These are phyloP conservation scores for Arabis alpina DNA, from an alignment of 345 rosid genomes.

Conservation along the genomic window DNA sequence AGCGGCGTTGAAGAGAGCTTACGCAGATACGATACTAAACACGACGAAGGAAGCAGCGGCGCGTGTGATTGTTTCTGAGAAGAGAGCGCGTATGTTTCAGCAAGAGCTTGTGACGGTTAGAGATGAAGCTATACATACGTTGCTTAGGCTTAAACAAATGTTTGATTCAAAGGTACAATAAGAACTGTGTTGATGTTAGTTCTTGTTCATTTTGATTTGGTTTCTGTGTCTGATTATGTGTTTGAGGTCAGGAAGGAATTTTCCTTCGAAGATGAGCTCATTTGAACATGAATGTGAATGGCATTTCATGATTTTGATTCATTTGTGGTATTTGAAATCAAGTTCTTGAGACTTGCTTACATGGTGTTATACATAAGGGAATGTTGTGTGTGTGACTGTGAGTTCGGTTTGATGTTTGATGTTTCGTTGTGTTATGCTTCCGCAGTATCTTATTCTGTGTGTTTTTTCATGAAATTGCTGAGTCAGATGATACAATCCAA, in stretches of 20 bases:
- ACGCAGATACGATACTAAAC: conserved; percentile 85
- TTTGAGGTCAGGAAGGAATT: background rate
- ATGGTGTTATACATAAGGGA: conserved; percentile 3
- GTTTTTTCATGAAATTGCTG: background rate
- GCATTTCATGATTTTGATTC: background rate
- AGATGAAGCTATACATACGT: conserved; percentile 73
- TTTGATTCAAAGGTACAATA: conserved; percentile 72
- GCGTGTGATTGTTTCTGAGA: conserved; percentile 78
- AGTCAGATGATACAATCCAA: background rate
- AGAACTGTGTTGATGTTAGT: background rate
- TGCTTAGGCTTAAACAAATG: conserved; percentile 80
- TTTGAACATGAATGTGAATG: background rate
- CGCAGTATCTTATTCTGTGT: background rate
- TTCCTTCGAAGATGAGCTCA: background rate
- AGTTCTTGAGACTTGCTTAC: conserved; percentile 1
- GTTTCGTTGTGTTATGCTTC: too few relatives aligned
- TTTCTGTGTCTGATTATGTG: conserved; percentile 9
- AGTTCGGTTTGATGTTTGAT: background rate
- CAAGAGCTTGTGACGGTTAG: conserved; percentile 69
- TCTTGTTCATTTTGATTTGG: background rate
- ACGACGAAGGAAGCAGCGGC: conserved; percentile 93
- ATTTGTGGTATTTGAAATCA: background rate
- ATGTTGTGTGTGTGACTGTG: background rate
- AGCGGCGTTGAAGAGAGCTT: conserved; percentile 89
- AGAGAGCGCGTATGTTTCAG: conserved; percentile 67